Evolutionary conservation across 2,329 filamentous ascomycete species (phyloP), one percentile per base, ranked within the genome.

Genomic region (Pestalotiopsis sp.): DNA sequence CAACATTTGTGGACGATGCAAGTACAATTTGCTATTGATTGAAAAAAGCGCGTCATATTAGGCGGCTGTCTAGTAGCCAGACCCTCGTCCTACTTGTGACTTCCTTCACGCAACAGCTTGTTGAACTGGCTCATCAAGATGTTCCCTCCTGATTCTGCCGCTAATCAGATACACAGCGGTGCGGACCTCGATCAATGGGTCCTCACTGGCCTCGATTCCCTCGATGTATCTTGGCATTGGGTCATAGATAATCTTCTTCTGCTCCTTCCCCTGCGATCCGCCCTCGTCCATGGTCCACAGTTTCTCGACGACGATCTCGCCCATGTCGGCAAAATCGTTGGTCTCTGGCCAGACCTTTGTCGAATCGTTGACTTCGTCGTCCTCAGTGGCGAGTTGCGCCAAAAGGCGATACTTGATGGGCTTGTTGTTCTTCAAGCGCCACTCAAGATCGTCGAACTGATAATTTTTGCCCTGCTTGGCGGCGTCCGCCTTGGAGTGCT

Each of bases 131-230:
- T 52, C 45, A 52, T 52, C 45, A 17, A 52, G 20, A 52, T 52
- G 45, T 2, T 52, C 45, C 45, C 45, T 17, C 13, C 45, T 52
- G 14, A 52, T 52, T 20, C 45, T 52, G 0, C 45, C 45, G 14
- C 45, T 52, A 3, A 52, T n/a, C 1, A 52, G 14, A 20, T 52
- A 57, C 65, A 23, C 63, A 63, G 49, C 25, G 74, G 79, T 73
- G 66, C 70, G 72, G 64, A 73, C 73, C 45, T 52, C 45, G 45
- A 20, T 52, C 45, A 52, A 20, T n/a, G 45, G 45, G 45, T 52
- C 45, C 4, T 52, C 2, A 52, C 45, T 52, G 20, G 45, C 45
- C 45, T 52, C 14, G 20, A 52, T 52, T 2, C 45, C 45, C 14
- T n/a, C 45, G n/a, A 52, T 52, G 45, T 52, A 52, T 20, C 45